phyloP scores from a whole-genome alignment of 2,329 filamentous ascomycete genomes.

The Aspergillus fructus region DNA sequence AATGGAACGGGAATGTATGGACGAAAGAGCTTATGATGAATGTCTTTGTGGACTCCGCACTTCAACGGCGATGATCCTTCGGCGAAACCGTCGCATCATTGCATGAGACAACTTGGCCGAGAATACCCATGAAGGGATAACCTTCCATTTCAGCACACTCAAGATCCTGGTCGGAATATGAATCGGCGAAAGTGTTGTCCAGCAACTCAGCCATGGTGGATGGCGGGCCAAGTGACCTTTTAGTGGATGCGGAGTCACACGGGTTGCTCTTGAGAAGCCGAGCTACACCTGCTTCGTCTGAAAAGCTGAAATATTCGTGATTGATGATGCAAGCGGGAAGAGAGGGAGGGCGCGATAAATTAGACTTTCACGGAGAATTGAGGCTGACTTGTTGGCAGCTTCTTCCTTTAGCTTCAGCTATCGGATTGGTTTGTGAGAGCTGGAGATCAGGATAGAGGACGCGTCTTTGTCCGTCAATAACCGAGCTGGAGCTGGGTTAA shows the following conservation, averaged over 20 bases:
- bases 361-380: background rate
- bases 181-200: too few species aligned
- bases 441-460: background rate
- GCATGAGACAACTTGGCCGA: too few species aligned
- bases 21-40: background rate
- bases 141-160: too few species aligned
- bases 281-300: background rate
- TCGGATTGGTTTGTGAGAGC: background rate
- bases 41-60: background rate
- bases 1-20: background rate
- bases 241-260: too few species aligned
- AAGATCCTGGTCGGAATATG: too few species aligned
- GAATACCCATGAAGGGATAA: too few species aligned
- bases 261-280: too few species aligned
- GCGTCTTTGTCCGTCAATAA: background rate
- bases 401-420: background rate
- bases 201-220: too few species aligned
- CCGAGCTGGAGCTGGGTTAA: background rate
- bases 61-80: background rate
- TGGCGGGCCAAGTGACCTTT: too few species aligned
- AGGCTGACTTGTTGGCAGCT: background rate
- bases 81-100: too few species aligned
- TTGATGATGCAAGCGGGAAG: background rate
- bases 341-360: background rate
- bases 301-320: background rate